A percentile compares a stretch with the other conserved stretches of the same genome.
phyloP scores from a whole-genome alignment of 2,329 filamentous ascomycete genomes.

The Paecilomyces fulvus region DNA sequence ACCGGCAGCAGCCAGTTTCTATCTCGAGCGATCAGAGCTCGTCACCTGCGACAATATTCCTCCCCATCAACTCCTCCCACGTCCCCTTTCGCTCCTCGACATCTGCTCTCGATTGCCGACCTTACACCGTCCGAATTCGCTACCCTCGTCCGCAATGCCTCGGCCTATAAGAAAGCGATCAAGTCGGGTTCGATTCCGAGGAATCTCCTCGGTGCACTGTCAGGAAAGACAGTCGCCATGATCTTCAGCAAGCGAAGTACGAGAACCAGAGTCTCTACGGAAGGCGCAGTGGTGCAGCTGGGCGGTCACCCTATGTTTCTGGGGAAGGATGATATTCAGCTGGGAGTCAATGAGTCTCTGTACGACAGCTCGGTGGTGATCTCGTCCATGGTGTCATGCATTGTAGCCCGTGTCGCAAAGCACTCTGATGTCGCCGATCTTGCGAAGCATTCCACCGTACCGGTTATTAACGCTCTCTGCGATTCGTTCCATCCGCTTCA shows the following conservation, averaged over 20 bases:
- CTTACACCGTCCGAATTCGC: conserved; percentile 71
- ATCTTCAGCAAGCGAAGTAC: conserved; percentile 97
- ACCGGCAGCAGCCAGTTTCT: conserved; percentile 16
- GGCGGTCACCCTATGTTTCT: conserved; percentile 95
- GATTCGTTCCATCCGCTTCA: conserved; percentile 91
- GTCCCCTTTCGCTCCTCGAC: conserved; percentile 60
- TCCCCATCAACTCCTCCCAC: conserved; percentile 33
- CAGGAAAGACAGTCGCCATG: conserved; percentile 79
- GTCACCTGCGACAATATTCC: conserved; percentile 26
- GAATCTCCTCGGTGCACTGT: conserved; percentile 53
- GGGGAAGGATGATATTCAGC: conserved; percentile 89
- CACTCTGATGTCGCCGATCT: conserved; percentile 67
- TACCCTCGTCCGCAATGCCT: conserved; percentile 74
- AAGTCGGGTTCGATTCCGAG: conserved; percentile 59
- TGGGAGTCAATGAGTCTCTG: conserved; percentile 90
- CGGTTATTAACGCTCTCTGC: conserved; percentile 80
- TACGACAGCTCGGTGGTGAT: conserved; percentile 87
- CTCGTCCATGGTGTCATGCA: conserved; percentile 82
- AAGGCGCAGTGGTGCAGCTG: conserved; percentile 79
- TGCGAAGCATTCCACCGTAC: conserved; percentile 65
- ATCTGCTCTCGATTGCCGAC: conserved; percentile 87
- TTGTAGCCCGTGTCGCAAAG: conserved; percentile 69
- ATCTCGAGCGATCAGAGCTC: conserved; percentile 17
- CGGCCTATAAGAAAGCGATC: conserved; percentile 64
- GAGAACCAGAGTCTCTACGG: conserved; percentile 84